phyloP scores from a whole-genome alignment of 805 yeast genomes.

The Candida insectorum region DNA sequence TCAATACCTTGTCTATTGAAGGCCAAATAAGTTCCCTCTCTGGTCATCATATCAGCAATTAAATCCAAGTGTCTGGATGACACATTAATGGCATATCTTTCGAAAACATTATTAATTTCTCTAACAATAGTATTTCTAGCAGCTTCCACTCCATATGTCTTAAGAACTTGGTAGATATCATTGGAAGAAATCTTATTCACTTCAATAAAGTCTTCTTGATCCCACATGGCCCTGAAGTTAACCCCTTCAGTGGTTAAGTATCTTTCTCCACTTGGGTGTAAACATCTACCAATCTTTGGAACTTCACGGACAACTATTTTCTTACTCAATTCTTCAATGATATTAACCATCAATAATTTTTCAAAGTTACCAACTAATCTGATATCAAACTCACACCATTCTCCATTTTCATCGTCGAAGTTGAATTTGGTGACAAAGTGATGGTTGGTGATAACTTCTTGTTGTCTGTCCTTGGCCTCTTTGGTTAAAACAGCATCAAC shows the following conservation, averaged over 20 bases:
- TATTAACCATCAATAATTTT: conserved; percentile 94
- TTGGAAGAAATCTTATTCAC: conserved; percentile 88
- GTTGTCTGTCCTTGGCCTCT: conserved; percentile 79
- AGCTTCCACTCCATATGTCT: conserved; percentile 97
- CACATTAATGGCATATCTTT: conserved; percentile 92
- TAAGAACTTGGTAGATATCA: conserved; percentile 87
- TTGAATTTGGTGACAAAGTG: conserved; percentile 73
- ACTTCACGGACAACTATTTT: conserved; percentile 90
- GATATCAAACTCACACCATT: conserved; percentile 89
- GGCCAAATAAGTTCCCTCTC: conserved; percentile 95
- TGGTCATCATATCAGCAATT: conserved; percentile 98
- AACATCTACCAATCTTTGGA: conserved; percentile 87
- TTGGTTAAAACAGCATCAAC: conserved; percentile 31
- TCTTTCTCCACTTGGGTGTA: conserved; percentile 80
- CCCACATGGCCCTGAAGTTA: conserved; percentile 97
- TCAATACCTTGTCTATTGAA: conserved; percentile 99
- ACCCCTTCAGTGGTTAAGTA: conserved; percentile 95
- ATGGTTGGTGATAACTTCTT: conserved; percentile 72
- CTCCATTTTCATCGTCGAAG: conserved; percentile 84
- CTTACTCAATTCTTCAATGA: conserved; percentile 88
- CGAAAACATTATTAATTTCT: conserved; percentile 94
- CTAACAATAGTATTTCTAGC: conserved; percentile 96
- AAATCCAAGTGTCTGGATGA: conserved; percentile 92
- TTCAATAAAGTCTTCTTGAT: conserved; percentile 86
- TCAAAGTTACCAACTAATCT: conserved; percentile 77